Evolutionary conservation across 2,329 filamentous ascomycete genomes (phyloP), one percentile per base, ranked within the genome.

Genomic region (Emergomyces orientalis): DNA sequence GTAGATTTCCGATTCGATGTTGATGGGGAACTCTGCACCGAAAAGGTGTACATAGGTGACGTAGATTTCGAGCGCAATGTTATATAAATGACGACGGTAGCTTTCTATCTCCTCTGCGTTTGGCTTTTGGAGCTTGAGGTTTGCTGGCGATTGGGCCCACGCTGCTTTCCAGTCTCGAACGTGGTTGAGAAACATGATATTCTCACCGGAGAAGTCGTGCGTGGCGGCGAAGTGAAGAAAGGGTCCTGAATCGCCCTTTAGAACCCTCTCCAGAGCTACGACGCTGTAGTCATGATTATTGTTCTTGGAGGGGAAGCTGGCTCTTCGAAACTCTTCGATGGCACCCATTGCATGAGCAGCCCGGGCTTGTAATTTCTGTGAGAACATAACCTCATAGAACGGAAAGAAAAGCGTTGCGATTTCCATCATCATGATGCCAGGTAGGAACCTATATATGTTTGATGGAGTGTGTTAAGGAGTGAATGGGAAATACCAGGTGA

Each of bases 201-300:
- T 88, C 70, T 88, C 86, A 14, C 84, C 85, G 0, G 84, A 87
- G 70, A 88, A 87, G 67, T 88, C 85, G 34, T 81, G 79, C 8
- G 81, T 77, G 0, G 84, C 84, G 0, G 85, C 85, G 69, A 86
- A 88, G 54, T 82, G 74, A 60, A 86, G 82, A 0, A 88, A 77
- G 0, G 82, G 80, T 13, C 79, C 75, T 0, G 83, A 80, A 68
- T 86, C 84, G 52, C 80, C 78, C 61, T 77, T 74, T 0, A 88
- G 74, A 1, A 83, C 81, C 62, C 82, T 76, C 65, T 88, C 84
- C 3, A 88, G 78, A 0, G 84, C 81, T 34, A 77, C 76, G 78
- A 85, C 84, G 43, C 80, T 82, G 59, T 80, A 75, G 62, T 81
- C 74, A 45, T 73, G 80, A 66, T 74, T 75, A 61, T 65, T 66